Conservation (phyloP, 345 rosid species). For the Ceriops zippeliana region DNA sequence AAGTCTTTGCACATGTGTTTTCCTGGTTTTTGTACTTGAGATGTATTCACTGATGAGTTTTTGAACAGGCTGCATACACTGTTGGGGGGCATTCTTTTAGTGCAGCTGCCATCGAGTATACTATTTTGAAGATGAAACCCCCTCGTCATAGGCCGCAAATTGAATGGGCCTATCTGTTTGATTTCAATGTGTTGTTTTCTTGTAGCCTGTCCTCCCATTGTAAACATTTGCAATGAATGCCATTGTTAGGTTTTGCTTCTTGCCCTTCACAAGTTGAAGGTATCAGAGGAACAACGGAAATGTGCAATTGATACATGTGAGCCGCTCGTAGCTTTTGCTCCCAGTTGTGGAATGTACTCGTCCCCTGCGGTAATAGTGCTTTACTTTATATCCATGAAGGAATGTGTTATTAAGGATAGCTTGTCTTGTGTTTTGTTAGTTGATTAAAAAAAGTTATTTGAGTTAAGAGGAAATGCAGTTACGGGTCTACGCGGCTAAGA, state of each 20-base stretch:
- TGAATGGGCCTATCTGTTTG: constrained; percentile 31
- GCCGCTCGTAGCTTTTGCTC: constrained; percentile 75
- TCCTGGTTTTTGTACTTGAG: neutral
- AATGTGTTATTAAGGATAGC: neutral
- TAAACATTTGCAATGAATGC: constrained; percentile 7
- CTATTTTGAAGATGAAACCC: constrained; percentile 77
- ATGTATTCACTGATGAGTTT: neutral
- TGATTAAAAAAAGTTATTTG: neutral
- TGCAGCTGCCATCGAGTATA: constrained; percentile 73
- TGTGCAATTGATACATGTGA: constrained; percentile 53
- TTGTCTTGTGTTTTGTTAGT: no score
- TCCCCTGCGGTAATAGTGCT: constrained; percentile 66
- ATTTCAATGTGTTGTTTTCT: constrained; percentile 2
- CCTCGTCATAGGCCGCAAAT: constrained; percentile 85
- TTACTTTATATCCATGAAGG: neutral
- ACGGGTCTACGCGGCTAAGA: constrained; percentile 60
- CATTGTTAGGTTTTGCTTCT: constrained; percentile 73
- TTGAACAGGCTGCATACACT: constrained; percentile 76
- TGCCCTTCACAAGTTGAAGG: constrained; percentile 73
- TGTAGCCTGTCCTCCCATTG: neutral
- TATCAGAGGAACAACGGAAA: constrained; percentile 66
- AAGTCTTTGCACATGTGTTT: neutral
- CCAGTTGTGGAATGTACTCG: constrained; percentile 85
- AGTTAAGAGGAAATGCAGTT: constrained; percentile 47
- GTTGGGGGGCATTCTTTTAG: constrained; percentile 89